A percentile compares a stretch with the other conserved stretches of the same genome.
Evolutionary conservation across 177 flowering plant species (phyloP).

Genomic region (Tripterygium wilfordii): DNA sequence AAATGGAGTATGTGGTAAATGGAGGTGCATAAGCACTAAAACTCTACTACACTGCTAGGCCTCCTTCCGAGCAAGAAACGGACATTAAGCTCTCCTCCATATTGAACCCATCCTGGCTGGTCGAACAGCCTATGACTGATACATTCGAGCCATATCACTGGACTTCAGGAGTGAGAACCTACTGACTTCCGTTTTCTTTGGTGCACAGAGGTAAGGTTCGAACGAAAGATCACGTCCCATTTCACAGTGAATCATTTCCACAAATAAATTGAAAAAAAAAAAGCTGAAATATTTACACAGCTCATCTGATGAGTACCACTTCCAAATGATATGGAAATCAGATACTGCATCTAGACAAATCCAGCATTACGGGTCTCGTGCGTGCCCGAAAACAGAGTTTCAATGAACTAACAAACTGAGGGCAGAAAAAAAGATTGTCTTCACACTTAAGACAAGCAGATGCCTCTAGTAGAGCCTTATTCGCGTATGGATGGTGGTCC

Average conservation of each 20-base stretch:
- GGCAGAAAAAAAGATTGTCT: neutral
- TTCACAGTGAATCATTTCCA: no score
- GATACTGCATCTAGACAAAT: neutral
- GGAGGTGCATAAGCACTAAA: conserved; percentile 52
- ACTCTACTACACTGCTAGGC: conserved; percentile 21
- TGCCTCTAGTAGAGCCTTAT: conserved; percentile 72
- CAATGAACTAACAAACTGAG: neutral
- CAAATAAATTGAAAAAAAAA: neutral
- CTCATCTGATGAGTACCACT: neutral
- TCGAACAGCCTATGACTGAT: conserved; percentile 54
- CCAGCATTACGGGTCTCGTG: neutral
- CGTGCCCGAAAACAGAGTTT: no score
- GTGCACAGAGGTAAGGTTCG: conserved; percentile 44
- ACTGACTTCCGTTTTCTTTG: conserved; percentile 17
- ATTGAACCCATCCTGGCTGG: conserved; percentile 3
- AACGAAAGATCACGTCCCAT: no score
- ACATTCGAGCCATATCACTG: conserved; percentile 46
- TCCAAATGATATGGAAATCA: neutral
- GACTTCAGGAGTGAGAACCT: conserved; percentile 31
- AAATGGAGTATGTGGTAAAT: conserved; percentile 49
- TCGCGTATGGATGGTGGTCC: conserved; percentile 53
- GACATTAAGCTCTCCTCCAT: conserved; percentile 35
- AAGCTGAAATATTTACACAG: conserved; percentile 1
- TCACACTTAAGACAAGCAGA: neutral
- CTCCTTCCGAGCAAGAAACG: conserved; percentile 25